Base-by-base conservation (phyloP, 176 grass and related monocot genomes). In the Aegilops bicornis region DNA sequence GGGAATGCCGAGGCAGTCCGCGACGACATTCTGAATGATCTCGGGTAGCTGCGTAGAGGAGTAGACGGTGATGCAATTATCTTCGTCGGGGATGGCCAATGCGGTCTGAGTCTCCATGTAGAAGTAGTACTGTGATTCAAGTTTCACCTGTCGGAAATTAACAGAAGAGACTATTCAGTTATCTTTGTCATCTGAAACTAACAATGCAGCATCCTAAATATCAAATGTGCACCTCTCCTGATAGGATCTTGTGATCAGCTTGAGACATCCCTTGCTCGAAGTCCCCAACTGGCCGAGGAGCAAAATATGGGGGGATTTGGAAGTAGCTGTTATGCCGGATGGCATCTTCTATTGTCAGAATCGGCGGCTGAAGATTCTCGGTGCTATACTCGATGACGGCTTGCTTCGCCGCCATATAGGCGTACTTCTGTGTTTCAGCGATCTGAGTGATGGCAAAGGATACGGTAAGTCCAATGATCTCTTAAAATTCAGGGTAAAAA, bases 241-340 rank as follows among this genome's bases (percentile, higher is more conserved):
- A 91, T 66, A 90, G 64, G 58, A 94, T 94, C 81, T 92, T 94
- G 58, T 97, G 95, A 69, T 97, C 95, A 87, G 95, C 95, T 88
- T 92, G 82, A 62, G 82, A 83, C 95, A 97, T 97, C 74, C 90
- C 95, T 88, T 91, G 50, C n/a, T 89, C 82, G 62, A 91, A 89
- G 61, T 97, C 87, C 50, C 95, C 95, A 72, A 91, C 52, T 81
- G 88, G 85, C 68, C 88, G 86, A 69, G 87, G 87, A 82, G 56
- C 68, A 15, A 93, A 73, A 77, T 79, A 81, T 48, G 92, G 85
- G 60, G 87, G 89, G 9, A 42, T 6, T 15, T 31, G 50, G 66
- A 97, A 79, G 89, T 89, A 97, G 82, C 92, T 94, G 29, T 78
- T 79, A 69, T 83, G 63, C 71, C 89, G 69, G 20, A 88, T 86